Percentiles rank a stretch among this genome's conserved stretches.
Conservation (phyloP, 1,139 yeast genomes). For the Sugiyamaella novakii region DNA sequence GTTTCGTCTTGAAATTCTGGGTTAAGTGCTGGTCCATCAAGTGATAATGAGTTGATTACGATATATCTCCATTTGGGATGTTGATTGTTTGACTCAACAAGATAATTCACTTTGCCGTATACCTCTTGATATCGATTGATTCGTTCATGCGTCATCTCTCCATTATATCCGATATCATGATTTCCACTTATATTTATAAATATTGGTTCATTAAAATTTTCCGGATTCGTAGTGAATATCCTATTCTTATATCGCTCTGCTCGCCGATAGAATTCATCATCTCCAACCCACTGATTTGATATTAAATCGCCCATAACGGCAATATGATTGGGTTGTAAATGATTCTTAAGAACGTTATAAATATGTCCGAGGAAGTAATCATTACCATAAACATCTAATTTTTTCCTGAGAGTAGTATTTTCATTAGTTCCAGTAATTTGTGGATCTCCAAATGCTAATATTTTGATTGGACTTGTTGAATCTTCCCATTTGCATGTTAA, state of each 20-base stretch:
- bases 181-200: constrained; percentile 88
- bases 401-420: constrained; percentile 67
- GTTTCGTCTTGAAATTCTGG: constrained; percentile 66
- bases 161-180: constrained; percentile 94
- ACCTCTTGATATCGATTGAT: constrained; percentile 71
- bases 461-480: constrained; percentile 29
- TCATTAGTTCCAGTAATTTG: constrained; percentile 89
- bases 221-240: constrained; percentile 34
- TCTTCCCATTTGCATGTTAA: constrained; percentile 36
- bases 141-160: constrained; percentile 92
- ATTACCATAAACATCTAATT: constrained; percentile 84
- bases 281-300: constrained; percentile 95
- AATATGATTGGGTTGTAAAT: constrained; percentile 75
- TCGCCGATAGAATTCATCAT: constrained; percentile 79
- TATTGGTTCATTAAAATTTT: constrained; percentile 37
- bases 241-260: constrained; percentile 64
- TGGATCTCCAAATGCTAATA: constrained; percentile 89
- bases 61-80: constrained; percentile 65
- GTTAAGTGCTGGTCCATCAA: constrained; percentile 91
- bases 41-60: constrained; percentile 75
- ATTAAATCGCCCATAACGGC: constrained; percentile 91
- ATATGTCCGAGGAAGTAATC: constrained; percentile 87
- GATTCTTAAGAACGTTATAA: constrained; percentile 59
- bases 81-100: constrained; percentile 35
- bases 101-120: constrained; percentile 85